phyloP scores from a whole-genome alignment of 179 eudicot genomes.

The Carnegiea gigantea region DNA sequence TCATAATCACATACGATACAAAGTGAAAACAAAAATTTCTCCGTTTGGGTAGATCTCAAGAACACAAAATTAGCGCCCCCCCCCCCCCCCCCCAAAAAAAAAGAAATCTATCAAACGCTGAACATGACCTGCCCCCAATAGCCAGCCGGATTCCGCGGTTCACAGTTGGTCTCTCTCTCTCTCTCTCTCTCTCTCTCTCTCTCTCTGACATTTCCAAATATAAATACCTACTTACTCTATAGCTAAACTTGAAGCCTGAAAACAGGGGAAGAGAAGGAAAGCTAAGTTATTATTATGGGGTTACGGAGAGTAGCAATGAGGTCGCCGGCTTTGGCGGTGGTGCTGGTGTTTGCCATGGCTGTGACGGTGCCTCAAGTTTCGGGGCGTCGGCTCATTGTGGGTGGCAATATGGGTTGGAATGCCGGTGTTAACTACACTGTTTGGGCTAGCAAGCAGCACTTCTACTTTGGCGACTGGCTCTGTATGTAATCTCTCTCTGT shows the following conservation, averaged over 20 bases:
- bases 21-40: no score
- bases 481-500: conserved; percentile 29
- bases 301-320: conserved; percentile 12
- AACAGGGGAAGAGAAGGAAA: conserved; percentile 4
- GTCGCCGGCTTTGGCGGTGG: conserved; percentile 12
- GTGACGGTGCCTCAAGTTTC: conserved; percentile 40
- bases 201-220: background rate
- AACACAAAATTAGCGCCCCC: background rate
- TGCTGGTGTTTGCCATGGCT: conserved; percentile 24
- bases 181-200: no score
- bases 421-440: conserved; percentile 49
- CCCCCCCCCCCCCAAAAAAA: background rate
- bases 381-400: conserved; percentile 43
- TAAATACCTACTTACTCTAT: background rate
- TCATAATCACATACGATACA: no score
- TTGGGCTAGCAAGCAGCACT: conserved; percentile 49
- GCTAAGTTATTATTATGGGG: conserved; percentile 18
- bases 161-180: background rate
- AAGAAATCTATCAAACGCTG: background rate
- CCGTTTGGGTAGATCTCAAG: background rate
- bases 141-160: conserved; percentile 5
- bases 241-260: background rate
- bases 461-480: conserved; percentile 61
- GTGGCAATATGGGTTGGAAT: conserved; percentile 48
- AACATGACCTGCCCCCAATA: background rate